These are phyloP conservation scores for Neoarthrinium moseri DNA, from an alignment of 2,329 filamentous ascomycete species.

Conservation along the genomic window DNA sequence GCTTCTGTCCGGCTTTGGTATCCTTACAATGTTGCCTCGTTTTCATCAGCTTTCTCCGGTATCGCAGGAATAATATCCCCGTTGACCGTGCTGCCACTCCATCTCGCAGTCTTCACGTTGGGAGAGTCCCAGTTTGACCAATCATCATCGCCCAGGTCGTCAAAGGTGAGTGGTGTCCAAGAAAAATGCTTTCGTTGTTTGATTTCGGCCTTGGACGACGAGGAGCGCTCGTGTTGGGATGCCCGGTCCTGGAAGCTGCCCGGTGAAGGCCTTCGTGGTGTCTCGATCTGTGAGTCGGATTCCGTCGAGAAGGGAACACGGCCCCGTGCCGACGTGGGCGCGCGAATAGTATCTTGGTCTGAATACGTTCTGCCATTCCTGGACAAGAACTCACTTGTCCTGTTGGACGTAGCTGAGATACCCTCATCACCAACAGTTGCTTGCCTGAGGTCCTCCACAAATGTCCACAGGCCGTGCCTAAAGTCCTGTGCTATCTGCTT, in stretches of 20 bases:
- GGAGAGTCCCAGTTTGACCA: constrained; percentile 66
- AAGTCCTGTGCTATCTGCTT: constrained; percentile 89
- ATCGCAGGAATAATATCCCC: constrained; percentile 44
- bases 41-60: constrained; percentile 48
- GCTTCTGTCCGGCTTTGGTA: too few relatives aligned
- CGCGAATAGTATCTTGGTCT: constrained; percentile 48
- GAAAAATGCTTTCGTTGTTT: constrained; percentile 55
- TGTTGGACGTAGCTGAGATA: constrained; percentile 53
- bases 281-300: constrained; percentile 27
- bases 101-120: constrained; percentile 53
- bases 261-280: constrained; percentile 31
- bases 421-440: constrained; percentile 95
- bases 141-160: constrained; percentile 59
- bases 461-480: constrained; percentile 86
- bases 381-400: constrained; percentile 30
- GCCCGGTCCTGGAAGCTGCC: constrained; percentile 24
- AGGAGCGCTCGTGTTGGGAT: constrained; percentile 26
- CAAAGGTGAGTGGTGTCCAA: constrained; percentile 57
- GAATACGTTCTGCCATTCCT: constrained; percentile 23
- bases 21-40: constrained; percentile 48
- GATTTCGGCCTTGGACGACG: constrained; percentile 30
- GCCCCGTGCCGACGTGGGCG: constrained; percentile 37
- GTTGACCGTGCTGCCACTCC: constrained; percentile 61
- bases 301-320: constrained; percentile 44
- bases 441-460: constrained; percentile 92